Evolutionary conservation across 179 eudicot species (phyloP).

Genomic region (Spinacia oleracea): DNA sequence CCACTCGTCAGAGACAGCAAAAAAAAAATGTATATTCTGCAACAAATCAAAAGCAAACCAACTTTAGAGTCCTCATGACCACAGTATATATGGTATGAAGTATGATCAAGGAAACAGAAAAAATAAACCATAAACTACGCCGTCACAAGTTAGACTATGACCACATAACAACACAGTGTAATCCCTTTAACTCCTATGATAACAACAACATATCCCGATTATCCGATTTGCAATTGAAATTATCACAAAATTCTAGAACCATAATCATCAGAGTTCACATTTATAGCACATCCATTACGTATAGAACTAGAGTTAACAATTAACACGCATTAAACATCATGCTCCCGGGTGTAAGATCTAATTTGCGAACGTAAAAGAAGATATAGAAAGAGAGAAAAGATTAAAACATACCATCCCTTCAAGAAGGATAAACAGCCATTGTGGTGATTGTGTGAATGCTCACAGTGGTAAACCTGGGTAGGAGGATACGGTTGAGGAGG

Average conservation of each 20-base stretch:
- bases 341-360: neutral
- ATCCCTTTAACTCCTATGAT: too few relatives aligned
- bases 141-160: neutral
- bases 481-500: slow-evolving; percentile 43
- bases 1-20: neutral
- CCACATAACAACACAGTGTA: neutral
- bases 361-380: neutral
- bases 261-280: too few relatives aligned
- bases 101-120: neutral
- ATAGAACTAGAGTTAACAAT: too few relatives aligned
- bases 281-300: neutral
- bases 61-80: neutral
- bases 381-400: neutral
- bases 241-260: neutral
- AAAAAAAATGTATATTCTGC: neutral
- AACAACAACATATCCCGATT: neutral
- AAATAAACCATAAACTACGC: neutral
- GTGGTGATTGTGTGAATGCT: slow-evolving; percentile 41
- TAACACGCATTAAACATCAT: neutral
- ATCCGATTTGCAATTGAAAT: neutral
- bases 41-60: too few relatives aligned
- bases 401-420: slow-evolving; percentile 50
- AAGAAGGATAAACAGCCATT: slow-evolving; percentile 51
- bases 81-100: neutral
- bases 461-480: slow-evolving; percentile 50